These are phyloP conservation scores for Salvia miltiorrhiza DNA, from an alignment of 257 asterid genomes.

Conservation along the genomic window DNA sequence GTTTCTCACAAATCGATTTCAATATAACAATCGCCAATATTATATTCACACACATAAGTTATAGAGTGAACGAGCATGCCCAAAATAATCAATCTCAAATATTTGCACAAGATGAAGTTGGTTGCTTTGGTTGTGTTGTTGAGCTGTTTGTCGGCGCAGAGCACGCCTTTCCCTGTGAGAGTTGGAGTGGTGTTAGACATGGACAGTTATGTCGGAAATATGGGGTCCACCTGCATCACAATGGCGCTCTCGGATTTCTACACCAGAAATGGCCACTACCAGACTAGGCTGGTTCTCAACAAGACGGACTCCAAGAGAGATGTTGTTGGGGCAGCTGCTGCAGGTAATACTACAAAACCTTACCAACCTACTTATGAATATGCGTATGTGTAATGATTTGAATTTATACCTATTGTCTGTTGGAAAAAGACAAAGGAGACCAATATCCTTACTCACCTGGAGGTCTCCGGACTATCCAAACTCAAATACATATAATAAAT, in stretches of 20 bases:
- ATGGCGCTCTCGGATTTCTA: constrained; percentile 54
- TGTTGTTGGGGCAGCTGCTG: constrained; percentile 47
- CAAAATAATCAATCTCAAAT: not conserved
- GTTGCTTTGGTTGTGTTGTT: not conserved
- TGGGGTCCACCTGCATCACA: constrained; percentile 41
- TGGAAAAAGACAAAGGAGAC: too few species aligned
- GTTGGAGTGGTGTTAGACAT: constrained; percentile 56
- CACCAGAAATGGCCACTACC: constrained; percentile 20
- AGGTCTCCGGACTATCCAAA: too few species aligned
- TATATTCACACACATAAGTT: too few species aligned
- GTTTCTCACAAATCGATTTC: too few species aligned
- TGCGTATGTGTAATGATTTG: too few species aligned
- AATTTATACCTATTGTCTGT: too few species aligned
- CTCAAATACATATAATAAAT: too few species aligned
- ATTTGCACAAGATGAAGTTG: not conserved
- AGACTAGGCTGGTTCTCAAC: constrained; percentile 34
- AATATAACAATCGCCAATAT: too few species aligned
- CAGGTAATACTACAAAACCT: constrained; percentile 9
- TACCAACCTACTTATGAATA: too few species aligned
- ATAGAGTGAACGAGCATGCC: too few species aligned
- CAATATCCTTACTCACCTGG: too few species aligned
- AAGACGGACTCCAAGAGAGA: constrained; percentile 35
- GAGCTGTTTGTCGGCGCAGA: constrained; percentile 22
- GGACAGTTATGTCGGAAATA: constrained; percentile 28
- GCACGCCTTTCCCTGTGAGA: constrained; percentile 17